Evolutionary conservation across 352 stramenopile genomes (phyloP), one percentile per base, ranked within the genome.

Genomic region (Peronospora destructor): DNA sequence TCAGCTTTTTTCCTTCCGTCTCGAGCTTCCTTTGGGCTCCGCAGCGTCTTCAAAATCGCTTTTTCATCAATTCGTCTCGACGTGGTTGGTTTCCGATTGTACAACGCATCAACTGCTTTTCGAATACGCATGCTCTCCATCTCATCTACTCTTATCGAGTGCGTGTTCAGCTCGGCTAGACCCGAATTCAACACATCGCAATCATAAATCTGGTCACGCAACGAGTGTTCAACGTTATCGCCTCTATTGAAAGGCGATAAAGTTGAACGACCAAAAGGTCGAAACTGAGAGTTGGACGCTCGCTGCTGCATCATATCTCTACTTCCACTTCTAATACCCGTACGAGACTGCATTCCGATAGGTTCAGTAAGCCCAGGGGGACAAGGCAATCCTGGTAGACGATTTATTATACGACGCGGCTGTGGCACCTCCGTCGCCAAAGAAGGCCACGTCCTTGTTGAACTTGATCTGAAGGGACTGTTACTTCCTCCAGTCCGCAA

Each of bases 111-210:
- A 10, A 52, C 33, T 13, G 37, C 50, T 45, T 56, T 50, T n/a
- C 51, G 43, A 53, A 46, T 44, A 11, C n/a, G 37, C 43, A 45
- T 52, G 6, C n/a, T 11, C 8, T 48, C 45, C 42, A 71, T 49
- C 25, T 79, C 64, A 30, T 71, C 52, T 28, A 90, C 62, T 45
- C 62, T 73, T 25, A 85, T 49, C 4, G 78, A 92, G 25, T 76
- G 71, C 9, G 78, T 73, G 34, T 90, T 92, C 11, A 89, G 53
- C 50, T 87, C 76, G 0, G 76, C 71, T 13, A 88, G 53, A 17
- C 76, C 66, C 2, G 56, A 62, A 38, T 85, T 85, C 4, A 59
- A 72, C 50, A 66, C 68, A 4, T 29, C 29, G 28, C 40, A 56
- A n/a, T 7, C n/a, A 26, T 48, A 49, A 0, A 1, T 30, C n/a